Evolutionary conservation across 2,329 filamentous ascomycete genomes (phyloP).

Genomic region (Colletotrichum noveboracense): DNA sequence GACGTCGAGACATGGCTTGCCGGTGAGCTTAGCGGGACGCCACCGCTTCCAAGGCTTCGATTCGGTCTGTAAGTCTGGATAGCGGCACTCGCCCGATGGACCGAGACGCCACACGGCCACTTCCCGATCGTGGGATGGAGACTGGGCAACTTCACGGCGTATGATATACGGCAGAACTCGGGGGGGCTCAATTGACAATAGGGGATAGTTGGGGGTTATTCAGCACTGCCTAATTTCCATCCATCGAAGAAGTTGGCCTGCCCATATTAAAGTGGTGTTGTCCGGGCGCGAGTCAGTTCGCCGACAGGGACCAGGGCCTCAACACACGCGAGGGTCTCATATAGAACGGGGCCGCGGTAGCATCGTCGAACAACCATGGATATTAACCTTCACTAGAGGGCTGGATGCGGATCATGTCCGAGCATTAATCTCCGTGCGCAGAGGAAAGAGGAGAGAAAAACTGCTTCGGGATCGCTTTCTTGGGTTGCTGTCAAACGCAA

Average conservation of each 20-base stretch:
- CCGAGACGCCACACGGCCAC: background rate
- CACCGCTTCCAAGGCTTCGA: background rate
- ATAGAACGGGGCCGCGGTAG: background rate
- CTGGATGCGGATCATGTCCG: constrained; percentile 2
- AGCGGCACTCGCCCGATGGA: constrained; percentile 1
- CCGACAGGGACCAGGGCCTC: background rate
- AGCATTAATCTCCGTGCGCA: background rate
- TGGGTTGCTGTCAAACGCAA: background rate
- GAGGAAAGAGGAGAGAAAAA: background rate
- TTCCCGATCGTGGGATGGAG: background rate
- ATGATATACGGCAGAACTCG: background rate
- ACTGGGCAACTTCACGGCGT: background rate
- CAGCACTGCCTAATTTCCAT: background rate
- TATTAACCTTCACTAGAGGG: background rate
- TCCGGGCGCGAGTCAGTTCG: background rate
- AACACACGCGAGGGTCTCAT: background rate
- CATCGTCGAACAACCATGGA: background rate
- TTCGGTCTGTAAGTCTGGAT: background rate
- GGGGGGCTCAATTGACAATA: background rate
- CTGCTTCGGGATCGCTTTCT: background rate
- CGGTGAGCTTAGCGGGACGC: background rate
- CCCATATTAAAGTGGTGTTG: background rate
- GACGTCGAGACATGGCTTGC: background rate
- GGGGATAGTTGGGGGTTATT: background rate
- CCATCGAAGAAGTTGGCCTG: background rate